Percentiles rank a stretch among this genome's conserved stretches.
Evolutionary conservation across 352 stramenopile genomes (phyloP).

Genomic region (Phytopythium litorale): DNA sequence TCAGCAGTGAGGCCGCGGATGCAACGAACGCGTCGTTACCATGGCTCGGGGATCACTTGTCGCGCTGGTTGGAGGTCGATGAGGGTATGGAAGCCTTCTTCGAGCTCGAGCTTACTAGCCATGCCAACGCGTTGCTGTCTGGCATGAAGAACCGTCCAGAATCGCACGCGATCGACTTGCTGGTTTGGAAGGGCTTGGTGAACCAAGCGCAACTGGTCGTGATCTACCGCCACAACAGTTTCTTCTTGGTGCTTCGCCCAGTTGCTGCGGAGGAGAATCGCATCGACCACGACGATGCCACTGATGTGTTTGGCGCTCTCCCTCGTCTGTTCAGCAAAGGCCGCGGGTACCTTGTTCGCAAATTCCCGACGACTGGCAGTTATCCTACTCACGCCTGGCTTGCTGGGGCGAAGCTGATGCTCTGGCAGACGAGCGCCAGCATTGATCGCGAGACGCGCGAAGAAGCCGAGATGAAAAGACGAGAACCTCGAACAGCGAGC

Average conservation of each 20-base stretch:
- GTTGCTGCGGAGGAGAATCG: constrained; percentile 14
- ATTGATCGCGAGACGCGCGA: constrained; percentile 41
- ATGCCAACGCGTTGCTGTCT: background rate
- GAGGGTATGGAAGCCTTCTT: constrained; percentile 57
- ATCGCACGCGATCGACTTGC: constrained; percentile 25
- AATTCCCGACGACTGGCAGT: constrained; percentile 18
- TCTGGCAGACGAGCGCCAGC: constrained; percentile 59
- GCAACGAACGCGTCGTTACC: constrained; percentile 7
- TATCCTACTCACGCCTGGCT: constrained; percentile 30
- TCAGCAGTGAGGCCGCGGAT: constrained; percentile 18
- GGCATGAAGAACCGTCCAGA: constrained; percentile 10
- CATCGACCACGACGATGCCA: constrained; percentile 23
- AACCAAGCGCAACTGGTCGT: constrained; percentile 47
- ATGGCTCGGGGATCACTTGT: constrained; percentile 39
- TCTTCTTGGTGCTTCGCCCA: constrained; percentile 43
- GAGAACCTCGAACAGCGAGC: constrained; percentile 11
- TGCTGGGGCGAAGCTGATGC: constrained; percentile 38
- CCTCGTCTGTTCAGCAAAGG: constrained; percentile 42
- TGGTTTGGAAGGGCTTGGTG: constrained; percentile 63
- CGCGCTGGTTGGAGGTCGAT: constrained; percentile 46
- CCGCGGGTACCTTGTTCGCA: constrained; percentile 46
- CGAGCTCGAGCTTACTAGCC: constrained; percentile 40
- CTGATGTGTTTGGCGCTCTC: constrained; percentile 43
- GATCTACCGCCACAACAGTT: constrained; percentile 43
- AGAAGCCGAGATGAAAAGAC: constrained; percentile 27